These are phyloP conservation scores for Wallemia ichthyophaga DNA, from an alignment of 1,284 basidiomycete genomes.

Conservation along the genomic window DNA sequence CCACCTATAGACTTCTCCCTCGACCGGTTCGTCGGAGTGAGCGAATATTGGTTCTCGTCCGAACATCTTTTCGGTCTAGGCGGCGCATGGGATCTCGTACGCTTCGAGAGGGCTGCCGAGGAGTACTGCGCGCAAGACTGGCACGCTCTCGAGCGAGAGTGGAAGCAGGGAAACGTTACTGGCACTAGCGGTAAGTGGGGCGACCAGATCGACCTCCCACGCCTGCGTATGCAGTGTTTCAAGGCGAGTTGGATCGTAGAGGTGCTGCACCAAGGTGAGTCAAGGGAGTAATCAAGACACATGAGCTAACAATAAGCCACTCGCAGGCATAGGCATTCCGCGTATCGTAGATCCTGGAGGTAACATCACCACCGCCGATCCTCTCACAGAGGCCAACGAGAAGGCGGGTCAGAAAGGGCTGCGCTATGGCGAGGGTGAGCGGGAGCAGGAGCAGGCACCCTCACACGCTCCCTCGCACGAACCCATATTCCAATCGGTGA, in stretches of 20 bases:
- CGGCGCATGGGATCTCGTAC: constrained; percentile 78
- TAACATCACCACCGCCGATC: constrained; percentile 25
- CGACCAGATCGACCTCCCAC: constrained; percentile 36
- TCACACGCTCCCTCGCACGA: background rate
- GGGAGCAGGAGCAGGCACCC: too few species aligned
- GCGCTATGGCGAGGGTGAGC: too few species aligned
- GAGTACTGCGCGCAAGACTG: constrained; percentile 59
- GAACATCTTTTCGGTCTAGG: constrained; percentile 85
- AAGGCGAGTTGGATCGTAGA: constrained; percentile 97
- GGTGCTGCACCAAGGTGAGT: constrained; percentile 42
- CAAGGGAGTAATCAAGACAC: too few species aligned
- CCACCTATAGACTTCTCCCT: constrained; percentile 60
- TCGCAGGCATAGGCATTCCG: constrained; percentile 78
- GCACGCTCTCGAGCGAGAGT: constrained; percentile 36
- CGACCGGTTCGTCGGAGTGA: constrained; percentile 84
- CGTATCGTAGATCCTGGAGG: constrained; percentile 60
- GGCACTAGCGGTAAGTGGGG: constrained; percentile 16
- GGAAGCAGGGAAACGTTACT: constrained; percentile 28
- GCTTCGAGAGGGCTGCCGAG: constrained; percentile 74
- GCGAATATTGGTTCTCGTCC: constrained; percentile 97
- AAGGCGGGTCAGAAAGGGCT: constrained; percentile 55
- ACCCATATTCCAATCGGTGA: background rate
- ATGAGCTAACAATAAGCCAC: too few species aligned
- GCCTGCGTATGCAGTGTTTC: constrained; percentile 93
- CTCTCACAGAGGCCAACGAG: constrained; percentile 25